Evolutionary conservation across 805 yeast genomes (phyloP), one percentile per base, ranked within the genome.

Genomic region (Candida awuae): DNA sequence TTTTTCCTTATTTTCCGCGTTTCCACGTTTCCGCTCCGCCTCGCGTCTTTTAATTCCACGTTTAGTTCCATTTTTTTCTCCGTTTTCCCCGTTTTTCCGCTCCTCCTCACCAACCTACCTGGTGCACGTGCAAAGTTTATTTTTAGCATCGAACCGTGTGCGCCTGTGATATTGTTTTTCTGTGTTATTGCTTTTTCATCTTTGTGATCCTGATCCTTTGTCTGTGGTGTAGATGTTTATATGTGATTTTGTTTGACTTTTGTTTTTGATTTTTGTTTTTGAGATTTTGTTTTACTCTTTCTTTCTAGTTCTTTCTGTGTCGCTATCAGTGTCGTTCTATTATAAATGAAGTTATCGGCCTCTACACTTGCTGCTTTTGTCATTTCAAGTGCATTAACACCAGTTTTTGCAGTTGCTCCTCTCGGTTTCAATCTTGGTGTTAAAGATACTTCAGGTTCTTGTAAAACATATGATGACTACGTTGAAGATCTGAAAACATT

Each of bases 381-480:
- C 9, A 27, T 52, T 10, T 35, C 48, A 12, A 26, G 48, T 20
- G 46, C 47, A 25, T 35, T 43, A 10, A 42, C 52, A 10, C 37
- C 37, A 34, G 37, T 29, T 13, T 35, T 45, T 32, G 64, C 61
- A 22, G 51, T 49, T 37, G 59, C 53, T 17, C 46, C 43, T 37
- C 39, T 87, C 47, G 94, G 88, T 44, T 79, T 88, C 70, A 80
- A 85, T 72, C 66, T 87, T 45, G 96, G 97, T 63, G 94, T 82
- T 51, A 66, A 84, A 64, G 77, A 78, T 55, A 73, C 77, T 59
- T 62, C 68, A 34, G 92, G 87, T 51, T 66, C 72, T 55, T 87
- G 96, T 71, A 88, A 87, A 65, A 54, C 74, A 41, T 70, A 84
- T 35, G 58, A 64, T 14, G 94, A 86, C 54, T 90, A 77, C 65